These are phyloP conservation scores for Paraurostyla sp. DNA, from an alignment of 73 alveolate genomes.

Conservation along the genomic window DNA sequence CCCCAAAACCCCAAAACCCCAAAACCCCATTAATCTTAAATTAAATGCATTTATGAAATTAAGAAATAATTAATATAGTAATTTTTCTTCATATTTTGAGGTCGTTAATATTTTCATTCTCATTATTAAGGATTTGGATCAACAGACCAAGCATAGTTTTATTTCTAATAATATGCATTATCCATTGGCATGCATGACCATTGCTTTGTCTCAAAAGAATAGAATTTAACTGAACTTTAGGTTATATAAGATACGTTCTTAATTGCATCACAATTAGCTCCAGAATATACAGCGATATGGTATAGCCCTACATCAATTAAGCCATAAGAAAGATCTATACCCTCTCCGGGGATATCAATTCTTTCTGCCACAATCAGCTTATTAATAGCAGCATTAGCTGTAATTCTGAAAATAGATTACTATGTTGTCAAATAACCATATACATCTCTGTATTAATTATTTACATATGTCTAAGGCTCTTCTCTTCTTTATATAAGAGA, in stretches of 20 bases:
- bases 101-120: too few relatives aligned
- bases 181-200: slow-evolving; percentile 60
- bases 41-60: too few relatives aligned
- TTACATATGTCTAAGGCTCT: slow-evolving; percentile 38
- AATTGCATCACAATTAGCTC: not conserved
- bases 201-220: not conserved
- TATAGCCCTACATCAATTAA: slow-evolving; percentile 34
- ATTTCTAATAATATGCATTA: too few relatives aligned
- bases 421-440: not conserved
- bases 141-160: too few relatives aligned
- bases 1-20: too few relatives aligned
- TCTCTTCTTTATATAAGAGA: slow-evolving; percentile 37
- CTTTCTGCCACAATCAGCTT: not conserved
- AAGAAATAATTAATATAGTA: too few relatives aligned
- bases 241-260: not conserved
- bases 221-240: not conserved
- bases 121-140: too few relatives aligned
- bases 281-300: slow-evolving; percentile 35
- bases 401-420: not conserved
- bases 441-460: slow-evolving; percentile 26
- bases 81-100: too few relatives aligned
- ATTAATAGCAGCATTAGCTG: not conserved
- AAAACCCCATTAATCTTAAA: too few relatives aligned
- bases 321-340: not conserved
- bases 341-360: not conserved